Percentiles rank a stretch among this genome's conserved stretches.
Evolutionary conservation across 495 filamentous ascomycete genomes (phyloP).

Genomic region (Parachaetomium inaequale): DNA sequence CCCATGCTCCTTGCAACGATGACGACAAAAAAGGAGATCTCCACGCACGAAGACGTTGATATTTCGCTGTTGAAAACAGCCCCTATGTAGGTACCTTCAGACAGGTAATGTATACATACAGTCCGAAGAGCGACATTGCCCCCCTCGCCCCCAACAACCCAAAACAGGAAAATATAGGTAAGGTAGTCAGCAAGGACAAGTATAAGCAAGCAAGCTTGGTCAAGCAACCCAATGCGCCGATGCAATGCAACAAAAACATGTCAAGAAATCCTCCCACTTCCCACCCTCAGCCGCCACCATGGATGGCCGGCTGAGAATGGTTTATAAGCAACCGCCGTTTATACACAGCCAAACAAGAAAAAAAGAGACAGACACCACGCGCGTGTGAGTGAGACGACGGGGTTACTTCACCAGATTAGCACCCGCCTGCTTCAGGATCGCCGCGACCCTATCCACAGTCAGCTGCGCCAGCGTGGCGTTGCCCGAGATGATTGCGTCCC

Average conservation of each 20-base stretch:
- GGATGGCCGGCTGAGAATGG: no score
- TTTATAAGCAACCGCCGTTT: no score
- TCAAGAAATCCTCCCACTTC: not conserved
- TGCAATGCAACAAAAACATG: constrained; percentile 18
- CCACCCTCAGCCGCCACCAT: not conserved
- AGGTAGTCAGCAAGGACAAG: not conserved
- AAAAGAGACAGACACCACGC: not conserved
- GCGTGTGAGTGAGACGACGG: not conserved
- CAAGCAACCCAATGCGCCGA: constrained; percentile 14
- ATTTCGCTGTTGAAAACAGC: not conserved
- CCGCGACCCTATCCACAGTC: constrained; percentile 69
- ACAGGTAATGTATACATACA: not conserved
- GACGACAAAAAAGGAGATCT: not conserved
- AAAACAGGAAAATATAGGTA: not conserved
- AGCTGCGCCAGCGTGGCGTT: constrained; percentile 68
- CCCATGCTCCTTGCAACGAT: not conserved
- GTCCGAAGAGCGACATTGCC: not conserved
- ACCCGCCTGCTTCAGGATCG: constrained; percentile 62
- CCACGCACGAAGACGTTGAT: not conserved
- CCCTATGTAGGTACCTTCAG: not conserved
- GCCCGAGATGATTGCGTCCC: constrained; percentile 69
- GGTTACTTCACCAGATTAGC: constrained; percentile 10
- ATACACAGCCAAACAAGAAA: no score
- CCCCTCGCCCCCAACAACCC: not conserved
- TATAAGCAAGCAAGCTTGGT: not conserved